Evolutionary conservation across 2,329 filamentous ascomycete species (phyloP).

Genomic region (Exophiala sp.): DNA sequence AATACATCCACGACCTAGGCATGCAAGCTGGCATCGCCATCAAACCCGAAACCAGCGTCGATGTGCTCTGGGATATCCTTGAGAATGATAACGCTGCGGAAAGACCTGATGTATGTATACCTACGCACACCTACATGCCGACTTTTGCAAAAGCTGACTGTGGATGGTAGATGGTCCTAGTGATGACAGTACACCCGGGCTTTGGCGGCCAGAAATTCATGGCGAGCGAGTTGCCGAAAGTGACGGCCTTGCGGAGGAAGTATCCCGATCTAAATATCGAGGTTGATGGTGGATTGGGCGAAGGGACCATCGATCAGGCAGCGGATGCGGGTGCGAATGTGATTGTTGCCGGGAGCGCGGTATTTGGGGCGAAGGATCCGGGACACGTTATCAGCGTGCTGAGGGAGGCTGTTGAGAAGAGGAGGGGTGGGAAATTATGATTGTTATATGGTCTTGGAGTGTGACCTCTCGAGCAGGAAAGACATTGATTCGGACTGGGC

Average conservation of each 20-base stretch:
- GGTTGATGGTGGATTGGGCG: slow-evolving; percentile 87
- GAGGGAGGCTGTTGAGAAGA: slow-evolving; percentile 71
- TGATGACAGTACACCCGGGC: slow-evolving; percentile 97
- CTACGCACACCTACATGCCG: too few species aligned
- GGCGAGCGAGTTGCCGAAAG: slow-evolving; percentile 92
- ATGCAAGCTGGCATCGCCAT: slow-evolving; percentile 92
- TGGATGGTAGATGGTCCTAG: slow-evolving; percentile 78
- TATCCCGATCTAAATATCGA: slow-evolving; percentile 96
- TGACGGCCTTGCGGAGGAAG: slow-evolving; percentile 72
- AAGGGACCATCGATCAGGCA: slow-evolving; percentile 86
- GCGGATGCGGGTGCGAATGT: slow-evolving; percentile 96
- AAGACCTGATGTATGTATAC: slow-evolving; percentile 73
- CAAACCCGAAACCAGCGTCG: slow-evolving; percentile 85
- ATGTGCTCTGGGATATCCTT: slow-evolving; percentile 87
- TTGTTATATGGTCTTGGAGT: background rate
- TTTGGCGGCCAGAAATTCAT: slow-evolving; percentile 99
- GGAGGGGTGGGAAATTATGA: slow-evolving; percentile 33
- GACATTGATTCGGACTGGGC: too few species aligned
- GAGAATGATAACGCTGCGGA: slow-evolving; percentile 70
- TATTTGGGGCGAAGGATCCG: slow-evolving; percentile 89
- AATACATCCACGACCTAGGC: slow-evolving; percentile 83
- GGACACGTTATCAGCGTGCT: slow-evolving; percentile 80
- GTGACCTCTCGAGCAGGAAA: too few species aligned
- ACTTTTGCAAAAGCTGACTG: background rate
- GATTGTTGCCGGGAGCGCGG: slow-evolving; percentile 92